A percentile compares a stretch with the other conserved stretches of the same genome.
Conservation (phyloP, 2,329 filamentous ascomycete genomes). For the Aspergillus felis region DNA sequence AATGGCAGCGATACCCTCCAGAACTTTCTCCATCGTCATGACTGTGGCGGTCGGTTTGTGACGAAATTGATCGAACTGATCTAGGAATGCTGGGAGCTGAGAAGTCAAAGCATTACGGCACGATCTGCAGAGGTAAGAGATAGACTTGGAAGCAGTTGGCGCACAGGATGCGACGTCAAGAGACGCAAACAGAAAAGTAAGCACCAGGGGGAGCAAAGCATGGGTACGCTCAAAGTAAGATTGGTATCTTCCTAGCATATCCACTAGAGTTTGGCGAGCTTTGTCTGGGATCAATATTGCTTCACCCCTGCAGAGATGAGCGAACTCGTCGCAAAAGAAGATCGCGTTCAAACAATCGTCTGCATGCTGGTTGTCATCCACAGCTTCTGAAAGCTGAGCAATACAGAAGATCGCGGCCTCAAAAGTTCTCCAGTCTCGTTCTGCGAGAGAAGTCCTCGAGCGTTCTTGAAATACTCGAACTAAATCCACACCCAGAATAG, state of each 20-base stretch:
- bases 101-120: conserved; percentile 39
- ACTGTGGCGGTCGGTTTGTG: conserved; percentile 33
- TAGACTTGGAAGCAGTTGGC: conserved; percentile 41
- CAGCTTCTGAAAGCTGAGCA: conserved; percentile 42
- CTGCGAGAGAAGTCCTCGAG: conserved; percentile 29
- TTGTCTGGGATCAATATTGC: conserved; percentile 32
- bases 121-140: conserved; percentile 42
- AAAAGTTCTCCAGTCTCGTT: conserved; percentile 40
- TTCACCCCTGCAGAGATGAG: conserved; percentile 29
- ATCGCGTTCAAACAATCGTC: conserved; percentile 40
- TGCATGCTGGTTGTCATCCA: conserved; percentile 42
- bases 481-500: conserved; percentile 40
- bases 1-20: conserved; percentile 44
- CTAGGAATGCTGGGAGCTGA: conserved; percentile 42
- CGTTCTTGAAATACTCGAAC: conserved; percentile 40
- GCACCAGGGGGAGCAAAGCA: conserved; percentile 35
- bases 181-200: conserved; percentile 45
- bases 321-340: conserved; percentile 36
- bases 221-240: conserved; percentile 43
- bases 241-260: conserved; percentile 43
- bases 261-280: conserved; percentile 39
- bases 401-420: conserved; percentile 44
- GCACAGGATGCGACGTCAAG: conserved; percentile 40
- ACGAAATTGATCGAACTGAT: conserved; percentile 38
- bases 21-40: conserved; percentile 39